A percentile compares a stretch with the other conserved stretches of the same genome.
phyloP scores from a whole-genome alignment of 1,284 basidiomycete species.

The Afroboletus lepidellus region DNA sequence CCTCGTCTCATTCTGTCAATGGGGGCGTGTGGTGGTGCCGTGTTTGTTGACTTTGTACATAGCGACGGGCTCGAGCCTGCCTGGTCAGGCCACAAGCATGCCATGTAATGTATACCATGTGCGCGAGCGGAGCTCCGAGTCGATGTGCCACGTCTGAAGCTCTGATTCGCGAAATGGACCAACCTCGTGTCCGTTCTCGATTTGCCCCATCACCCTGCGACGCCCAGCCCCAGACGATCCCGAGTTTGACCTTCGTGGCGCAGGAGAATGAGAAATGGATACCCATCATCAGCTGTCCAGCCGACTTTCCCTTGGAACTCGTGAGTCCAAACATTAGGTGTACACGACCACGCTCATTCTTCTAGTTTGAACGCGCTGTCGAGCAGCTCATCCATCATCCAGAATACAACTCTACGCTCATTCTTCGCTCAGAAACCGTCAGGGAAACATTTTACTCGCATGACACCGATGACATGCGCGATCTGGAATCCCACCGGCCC shows the following conservation, averaged over 20 bases:
- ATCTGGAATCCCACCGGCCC: constrained; percentile 44
- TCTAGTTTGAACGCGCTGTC: constrained; percentile 63
- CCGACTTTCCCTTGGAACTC: constrained; percentile 43
- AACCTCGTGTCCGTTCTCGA: constrained; percentile 14
- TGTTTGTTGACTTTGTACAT: constrained; percentile 7
- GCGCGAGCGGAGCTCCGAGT: constrained; percentile 10
- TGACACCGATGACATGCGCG: background rate
- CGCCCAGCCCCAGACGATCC: background rate
- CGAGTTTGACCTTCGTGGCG: constrained; percentile 7
- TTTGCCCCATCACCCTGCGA: constrained; percentile 28
- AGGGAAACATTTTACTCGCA: constrained; percentile 40
- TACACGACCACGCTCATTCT: background rate
- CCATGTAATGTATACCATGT: constrained; percentile 11
- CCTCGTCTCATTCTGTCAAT: constrained; percentile 21
- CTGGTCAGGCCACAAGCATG: background rate
- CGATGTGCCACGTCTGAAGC: background rate
- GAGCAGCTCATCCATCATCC: constrained; percentile 73
- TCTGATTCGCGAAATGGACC: constrained; percentile 16
- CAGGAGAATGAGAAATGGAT: constrained; percentile 29
- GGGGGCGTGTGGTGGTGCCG: constrained; percentile 12
- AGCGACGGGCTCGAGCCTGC: constrained; percentile 1
- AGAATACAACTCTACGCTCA: constrained; percentile 81
- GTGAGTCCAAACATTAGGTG: constrained; percentile 24
- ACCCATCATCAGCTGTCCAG: constrained; percentile 42
- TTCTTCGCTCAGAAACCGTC: constrained; percentile 71